Evolutionary conservation across 306 rosid species (phyloP), one percentile per base, ranked within the genome.

Genomic region (Arachis hypogaea): DNA sequence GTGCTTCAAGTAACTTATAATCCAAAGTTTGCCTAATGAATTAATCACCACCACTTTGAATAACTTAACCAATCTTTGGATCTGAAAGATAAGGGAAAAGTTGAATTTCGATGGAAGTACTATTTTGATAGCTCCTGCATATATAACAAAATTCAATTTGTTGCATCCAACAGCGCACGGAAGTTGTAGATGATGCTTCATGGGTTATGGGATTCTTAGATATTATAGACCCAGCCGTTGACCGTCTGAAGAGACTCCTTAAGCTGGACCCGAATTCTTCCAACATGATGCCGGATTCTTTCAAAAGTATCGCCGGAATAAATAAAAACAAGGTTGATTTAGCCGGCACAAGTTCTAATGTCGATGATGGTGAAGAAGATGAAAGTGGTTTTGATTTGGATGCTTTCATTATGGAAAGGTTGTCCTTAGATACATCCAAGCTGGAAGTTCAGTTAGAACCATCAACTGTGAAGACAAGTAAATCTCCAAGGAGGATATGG

Each of bases 141-240:
- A 6, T 42, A 1, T 63, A 8, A 11, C 12, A 38, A 40, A 63
- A 43, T 4, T 54, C 28, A 63, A 42, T 68, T 73, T 59, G 58
- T 87, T 81, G 63, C 59, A 44, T 78, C 68, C 72, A 38, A 77
- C 94, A 94, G 98, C 88, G 98, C 45, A 86, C 96, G 0, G 98
- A 94, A 89, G 91, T 94, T 49, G 97, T 94, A 29, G 97, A 89
- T 68, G 98, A 94, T 85, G 94, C 97, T 74, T 88, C 97, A 9
- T 94, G 96, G 98, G 95, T 85, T 78, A 91, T 84, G 91, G 97
- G 97, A 69, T 82, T 93, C 73, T 78, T 93, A 55, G 96, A 91
- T 82, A 88, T 94, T 68, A 77, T 94, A 68, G 98, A 94, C 77
- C 98, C 97, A 7, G 97, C 98, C 54, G 74, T 93, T 54, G 96